phyloP scores from a whole-genome alignment of 495 filamentous ascomycete species.

The Peziza echinospora region DNA sequence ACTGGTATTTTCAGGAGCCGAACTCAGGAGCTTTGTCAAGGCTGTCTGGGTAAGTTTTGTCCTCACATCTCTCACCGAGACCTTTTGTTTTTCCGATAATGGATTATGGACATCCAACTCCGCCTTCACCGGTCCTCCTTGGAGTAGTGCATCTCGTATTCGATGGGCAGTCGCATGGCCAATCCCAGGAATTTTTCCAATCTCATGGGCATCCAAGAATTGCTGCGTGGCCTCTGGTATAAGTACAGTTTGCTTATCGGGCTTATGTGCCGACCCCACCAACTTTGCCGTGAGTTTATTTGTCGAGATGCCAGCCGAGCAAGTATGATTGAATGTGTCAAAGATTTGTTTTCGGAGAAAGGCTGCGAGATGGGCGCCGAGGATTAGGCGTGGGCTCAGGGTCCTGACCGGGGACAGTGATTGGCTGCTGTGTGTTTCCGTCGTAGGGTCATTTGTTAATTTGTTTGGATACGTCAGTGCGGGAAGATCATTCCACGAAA shows the following conservation, averaged over 20 bases:
- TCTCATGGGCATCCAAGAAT: slow-evolving; percentile 57
- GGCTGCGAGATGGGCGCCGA: slow-evolving; percentile 54
- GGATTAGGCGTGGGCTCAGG: slow-evolving; percentile 28
- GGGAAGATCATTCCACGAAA: slow-evolving; percentile 41
- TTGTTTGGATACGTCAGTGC: slow-evolving; percentile 34
- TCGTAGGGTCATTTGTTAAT: background rate
- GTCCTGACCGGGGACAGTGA: background rate
- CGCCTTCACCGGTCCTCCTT: slow-evolving; percentile 23
- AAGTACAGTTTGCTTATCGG: slow-evolving; percentile 64
- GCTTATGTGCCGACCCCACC: slow-evolving; percentile 66
- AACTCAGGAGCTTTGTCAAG: slow-evolving; percentile 45
- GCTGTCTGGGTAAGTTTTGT: slow-evolving; percentile 34
- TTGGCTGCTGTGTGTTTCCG: background rate
- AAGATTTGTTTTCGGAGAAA: slow-evolving; percentile 52
- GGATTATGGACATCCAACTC: slow-evolving; percentile 24
- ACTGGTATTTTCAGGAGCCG: no score
- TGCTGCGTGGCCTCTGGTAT: slow-evolving; percentile 34
- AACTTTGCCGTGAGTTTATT: slow-evolving; percentile 71
- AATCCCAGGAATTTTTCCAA: slow-evolving; percentile 71
- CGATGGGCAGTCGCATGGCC: slow-evolving; percentile 56
- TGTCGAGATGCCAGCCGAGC: slow-evolving; percentile 69
- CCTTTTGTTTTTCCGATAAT: slow-evolving; percentile 27
- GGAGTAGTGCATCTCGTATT: slow-evolving; percentile 39
- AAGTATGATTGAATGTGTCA: slow-evolving; percentile 59
- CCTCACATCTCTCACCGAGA: slow-evolving; percentile 48